Conservation (phyloP, 2,329 filamentous ascomycete genomes). For the Exophiala viscosa region DNA sequence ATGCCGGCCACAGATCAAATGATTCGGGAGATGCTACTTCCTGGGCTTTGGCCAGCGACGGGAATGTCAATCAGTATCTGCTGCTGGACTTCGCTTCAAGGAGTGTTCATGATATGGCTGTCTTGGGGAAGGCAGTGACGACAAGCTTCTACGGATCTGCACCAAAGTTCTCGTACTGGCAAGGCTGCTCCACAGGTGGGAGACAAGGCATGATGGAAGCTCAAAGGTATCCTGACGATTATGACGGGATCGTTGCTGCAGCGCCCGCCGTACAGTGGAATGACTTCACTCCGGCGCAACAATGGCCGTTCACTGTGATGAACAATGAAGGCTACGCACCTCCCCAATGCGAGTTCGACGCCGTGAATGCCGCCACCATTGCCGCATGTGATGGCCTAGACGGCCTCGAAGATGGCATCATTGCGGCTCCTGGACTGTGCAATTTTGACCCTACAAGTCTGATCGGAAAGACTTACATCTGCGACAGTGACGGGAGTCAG, state of each 20-base stretch:
- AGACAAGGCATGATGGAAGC: slow-evolving; percentile 54
- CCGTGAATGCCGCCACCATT: slow-evolving; percentile 34
- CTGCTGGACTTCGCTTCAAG: slow-evolving; percentile 35
- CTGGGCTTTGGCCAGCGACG: slow-evolving; percentile 12
- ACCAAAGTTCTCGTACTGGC: slow-evolving; percentile 43
- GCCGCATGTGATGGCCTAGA: slow-evolving; percentile 30
- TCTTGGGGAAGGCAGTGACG: slow-evolving; percentile 26
- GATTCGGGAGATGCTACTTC: background rate
- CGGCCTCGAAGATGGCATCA: slow-evolving; percentile 27
- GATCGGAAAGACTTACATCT: background rate
- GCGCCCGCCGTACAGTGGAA: slow-evolving; percentile 27
- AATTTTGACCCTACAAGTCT: slow-evolving; percentile 4
- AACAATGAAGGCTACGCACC: slow-evolving; percentile 26
- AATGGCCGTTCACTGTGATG: slow-evolving; percentile 28
- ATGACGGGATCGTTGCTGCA: slow-evolving; percentile 29
- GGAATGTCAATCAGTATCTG: slow-evolving; percentile 33
- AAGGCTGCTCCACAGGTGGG: slow-evolving; percentile 59
- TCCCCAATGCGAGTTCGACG: slow-evolving; percentile 33
- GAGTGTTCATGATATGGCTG: slow-evolving; percentile 34
- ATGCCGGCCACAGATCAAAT: slow-evolving; percentile 15
- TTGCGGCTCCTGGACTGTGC: slow-evolving; percentile 18
- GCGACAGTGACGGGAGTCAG: background rate
- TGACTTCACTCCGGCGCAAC: slow-evolving; percentile 30
- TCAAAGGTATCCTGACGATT: slow-evolving; percentile 25
- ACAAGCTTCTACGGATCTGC: slow-evolving; percentile 7